phyloP scores from a whole-genome alignment of 805 yeast species.

The Schwanniomyces yamadae region DNA sequence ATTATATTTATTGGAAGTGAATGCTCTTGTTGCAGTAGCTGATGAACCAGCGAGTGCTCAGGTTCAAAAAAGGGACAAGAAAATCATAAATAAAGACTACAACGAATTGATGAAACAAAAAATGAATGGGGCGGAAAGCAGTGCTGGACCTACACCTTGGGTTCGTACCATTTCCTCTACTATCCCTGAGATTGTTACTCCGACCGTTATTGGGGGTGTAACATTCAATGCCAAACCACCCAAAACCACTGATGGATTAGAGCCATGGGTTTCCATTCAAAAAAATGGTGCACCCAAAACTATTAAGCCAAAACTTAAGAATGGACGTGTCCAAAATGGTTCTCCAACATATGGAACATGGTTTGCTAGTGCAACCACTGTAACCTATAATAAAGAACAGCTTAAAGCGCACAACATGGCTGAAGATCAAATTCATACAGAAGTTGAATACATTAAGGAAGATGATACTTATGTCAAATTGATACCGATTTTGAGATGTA shows the following conservation, averaged over 20 bases:
- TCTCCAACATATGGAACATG: constrained; percentile 74
- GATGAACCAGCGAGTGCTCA: constrained; percentile 13
- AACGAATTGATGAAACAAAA: constrained; percentile 14
- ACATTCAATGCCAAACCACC: constrained; percentile 72
- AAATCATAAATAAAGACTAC: constrained; percentile 30
- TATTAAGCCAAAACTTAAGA: constrained; percentile 69
- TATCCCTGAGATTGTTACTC: constrained; percentile 57
- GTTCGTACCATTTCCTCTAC: constrained; percentile 62
- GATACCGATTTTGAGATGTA: constrained; percentile 82
- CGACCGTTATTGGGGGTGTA: constrained; percentile 62
- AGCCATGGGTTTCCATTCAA: constrained; percentile 79
- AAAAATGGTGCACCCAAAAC: constrained; percentile 81
- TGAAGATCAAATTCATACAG: constrained; percentile 56
- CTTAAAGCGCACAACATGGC: constrained; percentile 73
- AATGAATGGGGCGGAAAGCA: constrained; percentile 9
- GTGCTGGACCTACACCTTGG: constrained; percentile 52
- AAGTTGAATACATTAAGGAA: constrained; percentile 58
- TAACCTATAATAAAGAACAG: constrained; percentile 56
- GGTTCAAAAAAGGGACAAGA: constrained; percentile 25
- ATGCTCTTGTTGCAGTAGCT: constrained; percentile 12
- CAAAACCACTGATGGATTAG: constrained; percentile 62
- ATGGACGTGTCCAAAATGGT: constrained; percentile 65
- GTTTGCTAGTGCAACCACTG: constrained; percentile 68
- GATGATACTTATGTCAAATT: constrained; percentile 69
- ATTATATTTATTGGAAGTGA: constrained; percentile 7